Evolutionary conservation across 2,329 filamentous ascomycete species (phyloP), one percentile per base, ranked within the genome.

Genomic region (Monosporascus sp.): DNA sequence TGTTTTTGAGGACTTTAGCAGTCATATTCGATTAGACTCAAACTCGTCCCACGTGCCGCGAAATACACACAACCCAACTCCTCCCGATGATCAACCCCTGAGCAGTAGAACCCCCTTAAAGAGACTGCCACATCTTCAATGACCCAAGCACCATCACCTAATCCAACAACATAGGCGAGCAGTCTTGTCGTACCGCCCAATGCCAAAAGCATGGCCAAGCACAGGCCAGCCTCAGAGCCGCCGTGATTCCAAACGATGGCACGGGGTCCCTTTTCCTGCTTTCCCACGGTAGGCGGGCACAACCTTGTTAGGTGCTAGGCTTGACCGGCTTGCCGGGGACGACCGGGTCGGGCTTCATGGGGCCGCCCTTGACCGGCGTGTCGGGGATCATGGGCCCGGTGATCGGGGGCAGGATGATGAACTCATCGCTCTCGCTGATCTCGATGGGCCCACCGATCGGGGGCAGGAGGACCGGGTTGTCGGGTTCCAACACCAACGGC

Each of bases 251-350:
- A 20, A 42, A 42, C 39, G 31, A 14, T 34, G 39, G 18, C 39
- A 42, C 5, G 8, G 9, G 18, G 18, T 11, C 11, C 22, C 18
- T 34, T 34, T 42, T 24, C 39, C 22, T 6, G 39, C 18, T 18
- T 34, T 34, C 31, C 27, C 9, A 31, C 9, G 27, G 9, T 14
- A 34, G 31, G 11, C 31, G 31, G 9, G 31, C 31, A 34, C 11
- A 14, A 34, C 11, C 42, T 3, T 14, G 17, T 46, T 59, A 60
- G 47, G 55, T 25, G 55, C 58, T 59, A 27, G 63, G 51, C 46
- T 57, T 52, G n/a, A 68, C 56, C 18, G 62, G 53, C 2, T 64
- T 67, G 22, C 65, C 69, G 36, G 68, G 66, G 17, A 65, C 53
- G 34, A 59, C 59, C 17, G 59, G 58, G 50, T 68, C 67, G 24